Base-by-base conservation (phyloP, 352 stramenopile species). In the Phytopythium boreale region DNA sequence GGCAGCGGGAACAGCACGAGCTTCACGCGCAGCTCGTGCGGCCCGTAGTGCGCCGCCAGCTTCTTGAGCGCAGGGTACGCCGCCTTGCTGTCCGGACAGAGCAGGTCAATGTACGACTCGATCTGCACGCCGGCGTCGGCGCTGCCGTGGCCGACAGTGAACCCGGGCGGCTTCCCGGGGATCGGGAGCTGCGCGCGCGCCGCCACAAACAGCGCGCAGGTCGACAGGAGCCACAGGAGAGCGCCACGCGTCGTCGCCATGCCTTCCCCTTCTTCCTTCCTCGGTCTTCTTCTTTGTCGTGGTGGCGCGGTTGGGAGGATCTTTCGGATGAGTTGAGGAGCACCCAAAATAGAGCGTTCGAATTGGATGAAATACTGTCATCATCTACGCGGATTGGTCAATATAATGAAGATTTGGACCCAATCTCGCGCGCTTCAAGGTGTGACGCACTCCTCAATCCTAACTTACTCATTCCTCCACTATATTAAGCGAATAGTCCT, bases 101-200 rank as follows among this genome's bases (percentile, higher is more conserved):
- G 76, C 77, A 93, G 63, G 59, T 95, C 84, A n/a, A 95, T 74
- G 63, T 89, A 95, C 26, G 82, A 86, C 72, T 95, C 87, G 44
- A 95, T 79, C 67, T 95, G 87, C 36, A 95, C 79, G 36, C 78
- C 74, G 3, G 87, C 87, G 19, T 79, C 64, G 7, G 82, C 76
- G 15, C 44, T 71, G 8, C 87, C 83, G 2, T 75, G 51, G 17
- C 81, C 80, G 20, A 88, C 62, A 2, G 79, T 87, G 58, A 93
- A 93, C 0, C 87, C 87, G 24, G 81, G 81, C 2, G 76, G 84
- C 43, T 77, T 79, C 17, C 70, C 65, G 17, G 82, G 87, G 59
- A 93, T 83, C n/a, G 75, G 74, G 14, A 87, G 68, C 69, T 87
- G 80, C 58, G 75, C 78, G 36, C 60, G 56, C 47, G 46, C 52